Evolutionary conservation across 805 yeast species (phyloP).

Genomic region (Cyberlindnera maritima): DNA sequence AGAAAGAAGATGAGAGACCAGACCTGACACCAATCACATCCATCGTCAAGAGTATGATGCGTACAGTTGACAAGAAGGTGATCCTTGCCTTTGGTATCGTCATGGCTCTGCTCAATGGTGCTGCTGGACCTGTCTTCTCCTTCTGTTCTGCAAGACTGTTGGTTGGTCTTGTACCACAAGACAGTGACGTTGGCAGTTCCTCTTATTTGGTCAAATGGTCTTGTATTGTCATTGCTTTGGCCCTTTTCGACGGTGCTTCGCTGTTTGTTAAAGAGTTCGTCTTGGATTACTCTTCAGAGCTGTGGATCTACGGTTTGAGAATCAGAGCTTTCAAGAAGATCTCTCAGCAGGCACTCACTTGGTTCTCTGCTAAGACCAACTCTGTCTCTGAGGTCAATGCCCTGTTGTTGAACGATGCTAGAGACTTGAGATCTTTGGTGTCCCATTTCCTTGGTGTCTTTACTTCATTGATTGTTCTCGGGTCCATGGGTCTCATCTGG

Average conservation of each 20-base stretch:
- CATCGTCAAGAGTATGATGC: slow-evolving; percentile 31
- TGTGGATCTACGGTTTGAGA: slow-evolving; percentile 60
- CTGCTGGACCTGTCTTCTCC: slow-evolving; percentile 73
- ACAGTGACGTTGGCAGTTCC: slow-evolving; percentile 31
- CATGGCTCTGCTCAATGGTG: slow-evolving; percentile 55
- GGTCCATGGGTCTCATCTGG: slow-evolving; percentile 70
- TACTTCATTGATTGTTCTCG: slow-evolving; percentile 50
- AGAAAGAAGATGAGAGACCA: slow-evolving; percentile 18
- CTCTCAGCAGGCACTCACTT: slow-evolving; percentile 48
- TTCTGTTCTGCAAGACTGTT: slow-evolving; percentile 71
- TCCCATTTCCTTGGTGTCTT: slow-evolving; percentile 58
- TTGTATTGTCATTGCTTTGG: slow-evolving; percentile 55
- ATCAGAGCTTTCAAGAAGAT: slow-evolving; percentile 45
- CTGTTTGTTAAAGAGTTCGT: slow-evolving; percentile 48
- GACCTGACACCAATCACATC: slow-evolving; percentile 27
- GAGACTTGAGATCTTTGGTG: slow-evolving; percentile 69
- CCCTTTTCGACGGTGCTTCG: slow-evolving; percentile 59
- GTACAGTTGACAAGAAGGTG: slow-evolving; percentile 25
- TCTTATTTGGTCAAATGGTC: slow-evolving; percentile 61
- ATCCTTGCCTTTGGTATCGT: slow-evolving; percentile 49
- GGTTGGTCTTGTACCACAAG: slow-evolving; percentile 55
- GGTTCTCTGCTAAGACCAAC: slow-evolving; percentile 42
- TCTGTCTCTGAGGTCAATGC: slow-evolving; percentile 57
- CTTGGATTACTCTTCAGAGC: slow-evolving; percentile 60
- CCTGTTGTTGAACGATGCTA: slow-evolving; percentile 72